Base-by-base conservation (phyloP, 306 rosid species). In the Hippophae tibetana region DNA sequence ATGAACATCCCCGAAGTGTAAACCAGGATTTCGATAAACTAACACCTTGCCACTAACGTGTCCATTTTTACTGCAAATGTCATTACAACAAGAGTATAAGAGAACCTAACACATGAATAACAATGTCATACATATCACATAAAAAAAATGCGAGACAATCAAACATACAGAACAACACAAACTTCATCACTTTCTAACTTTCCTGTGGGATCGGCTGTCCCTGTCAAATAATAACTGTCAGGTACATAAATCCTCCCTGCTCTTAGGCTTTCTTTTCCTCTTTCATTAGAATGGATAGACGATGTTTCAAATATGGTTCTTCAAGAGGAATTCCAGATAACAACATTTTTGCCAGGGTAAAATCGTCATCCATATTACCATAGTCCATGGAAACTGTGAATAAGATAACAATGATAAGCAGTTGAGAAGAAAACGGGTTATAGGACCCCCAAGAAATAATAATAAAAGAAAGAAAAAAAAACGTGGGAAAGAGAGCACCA, bases 1-100 rank as follows among this genome's bases (percentile, higher is more conserved):
- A 62, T 90, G 95, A 56, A 90, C 76, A 49, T 87, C 97, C 3
- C 97, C 97, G 43, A 87, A 82, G 75, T 90, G 97, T 62, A 79
- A 52, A 42, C 94, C 94, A 11, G 95, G 97, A 74, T 90, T 76
- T 52, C 87, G 71, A 63, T 90, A 87, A 41, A 90, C 94, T 46
- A 90, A 58, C 10, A 90, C 95, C 64, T 79, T 64, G 41, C 94
- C 97, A 0, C 78, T 69, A 65, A 90, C 68, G 42, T 74, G 97
- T 26, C 89, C 89, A 54, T 74, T 74, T 31, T 82, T 82, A 59
- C 94, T 86, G 47, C 52, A 62, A 6, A 61, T 48, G 13, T 54
- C 27, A 38, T 38, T 27, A 38, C 9, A 25, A 23, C 47, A 12
- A 51, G 27, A 56, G 31, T 7, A 12, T n/a, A 62, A 14, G 52